Base-by-base conservation (phyloP, 129 eudicot genomes). In the Chrysanthemum lavandulifolium region DNA sequence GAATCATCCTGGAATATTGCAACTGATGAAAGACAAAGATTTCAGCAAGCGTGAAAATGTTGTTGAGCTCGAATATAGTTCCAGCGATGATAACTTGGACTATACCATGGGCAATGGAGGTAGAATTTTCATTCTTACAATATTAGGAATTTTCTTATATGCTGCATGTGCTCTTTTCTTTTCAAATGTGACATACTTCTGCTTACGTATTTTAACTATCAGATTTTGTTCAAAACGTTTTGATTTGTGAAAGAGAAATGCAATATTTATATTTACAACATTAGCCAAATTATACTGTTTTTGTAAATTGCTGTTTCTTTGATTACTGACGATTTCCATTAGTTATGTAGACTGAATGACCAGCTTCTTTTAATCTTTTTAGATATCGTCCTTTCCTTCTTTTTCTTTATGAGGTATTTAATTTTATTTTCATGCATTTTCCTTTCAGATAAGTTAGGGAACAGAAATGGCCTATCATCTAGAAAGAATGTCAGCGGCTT, bases 1-100 rank as follows among this genome's bases (percentile, higher is more conserved):
- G 97, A 94, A 90, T 82, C 99, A 94, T 86, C 99, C 99, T 63
- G 84, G 97, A 79, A 83, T 94, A 72, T 76, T 94, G 88, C 91
- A 84, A 83, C 75, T 87, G 76, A 76, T 88, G 93, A 83, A 88
- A 57, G 81, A 84, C 79, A 88, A 81, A 86, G 91, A 82, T 66
- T 84, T 66, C 54, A 79, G 75, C 61, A 90, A 85, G 74, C 84
- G 78, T 74, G 99, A 90, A 79, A 89, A 76, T 73, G 79, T 76
- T 78, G 84, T 86, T 73, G 96, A 88, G 77, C 82, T 88, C 65
- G 96, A 90, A 80, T 92, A 87, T 49, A 81, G 96, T 76, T 90
- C 94, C 14, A 94, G 96, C 61, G 99, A 94, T 79, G 99, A 94
- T 56, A 86, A 84, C 79, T 60, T 84, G 62, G 97, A 94, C 52